These are phyloP conservation scores for Cochlearia excelsa DNA, from an alignment of 345 rosid genomes.

Conservation along the genomic window DNA sequence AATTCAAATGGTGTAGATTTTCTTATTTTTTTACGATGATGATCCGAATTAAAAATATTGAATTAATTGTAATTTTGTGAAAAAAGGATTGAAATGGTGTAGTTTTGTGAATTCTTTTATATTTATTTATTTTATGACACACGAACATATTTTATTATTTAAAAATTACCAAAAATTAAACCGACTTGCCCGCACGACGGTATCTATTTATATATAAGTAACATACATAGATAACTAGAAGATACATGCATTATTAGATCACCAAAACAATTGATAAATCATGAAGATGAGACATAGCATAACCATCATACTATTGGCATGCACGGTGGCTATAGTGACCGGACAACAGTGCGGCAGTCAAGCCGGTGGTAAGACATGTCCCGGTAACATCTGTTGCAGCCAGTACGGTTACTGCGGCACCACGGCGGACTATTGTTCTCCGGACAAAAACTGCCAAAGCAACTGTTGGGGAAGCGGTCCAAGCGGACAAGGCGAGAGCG, in stretches of 20 bases:
- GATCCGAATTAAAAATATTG: too few relatives aligned
- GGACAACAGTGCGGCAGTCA: slow-evolving; percentile 41
- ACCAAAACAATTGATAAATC: slow-evolving; percentile 5
- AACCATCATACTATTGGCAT: slow-evolving; percentile 16
- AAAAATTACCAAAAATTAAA: too few relatives aligned
- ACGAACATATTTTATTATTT: too few relatives aligned
- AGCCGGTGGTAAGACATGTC: slow-evolving; percentile 37
- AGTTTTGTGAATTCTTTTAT: too few relatives aligned
- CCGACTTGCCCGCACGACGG: too few relatives aligned
- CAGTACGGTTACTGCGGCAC: slow-evolving; percentile 41
- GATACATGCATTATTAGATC: neutral
- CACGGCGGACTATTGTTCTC: slow-evolving; percentile 40
- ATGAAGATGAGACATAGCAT: slow-evolving; percentile 27
- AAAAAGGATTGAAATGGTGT: too few relatives aligned
- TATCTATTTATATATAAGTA: too few relatives aligned
- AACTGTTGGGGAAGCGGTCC: slow-evolving; percentile 38
- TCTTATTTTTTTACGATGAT: too few relatives aligned
- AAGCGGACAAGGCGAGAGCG: slow-evolving; percentile 36
- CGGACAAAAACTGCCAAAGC: slow-evolving; percentile 38
- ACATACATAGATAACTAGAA: neutral
- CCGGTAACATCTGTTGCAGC: slow-evolving; percentile 40
- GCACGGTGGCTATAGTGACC: slow-evolving; percentile 20
- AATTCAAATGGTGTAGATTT: too few relatives aligned
- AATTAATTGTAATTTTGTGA: too few relatives aligned
- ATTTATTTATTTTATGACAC: too few relatives aligned